phyloP scores from a whole-genome alignment of 495 filamentous ascomycete species.

The Penicillium antarcticum region DNA sequence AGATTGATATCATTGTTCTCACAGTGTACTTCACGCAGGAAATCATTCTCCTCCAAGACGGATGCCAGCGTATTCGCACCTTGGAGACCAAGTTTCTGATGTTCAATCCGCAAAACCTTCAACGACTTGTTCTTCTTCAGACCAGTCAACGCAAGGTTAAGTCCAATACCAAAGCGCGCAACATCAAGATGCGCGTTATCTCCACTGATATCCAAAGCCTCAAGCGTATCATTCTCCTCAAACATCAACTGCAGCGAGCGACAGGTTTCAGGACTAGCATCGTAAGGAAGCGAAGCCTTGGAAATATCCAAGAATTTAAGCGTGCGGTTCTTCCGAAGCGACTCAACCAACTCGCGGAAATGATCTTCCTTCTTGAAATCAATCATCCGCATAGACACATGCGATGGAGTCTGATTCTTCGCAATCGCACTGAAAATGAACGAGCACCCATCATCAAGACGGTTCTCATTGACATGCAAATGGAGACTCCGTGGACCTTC shows the following conservation, averaged over 20 bases:
- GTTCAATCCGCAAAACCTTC: constrained; percentile 72
- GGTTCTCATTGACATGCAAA: constrained; percentile 77
- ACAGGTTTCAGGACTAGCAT: constrained; percentile 71
- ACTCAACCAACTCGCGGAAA: constrained; percentile 70
- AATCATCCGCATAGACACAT: constrained; percentile 78
- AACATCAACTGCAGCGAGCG: constrained; percentile 72
- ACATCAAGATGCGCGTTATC: constrained; percentile 87
- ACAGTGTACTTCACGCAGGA: constrained; percentile 67
- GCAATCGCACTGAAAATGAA: constrained; percentile 67
- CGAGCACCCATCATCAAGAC: constrained; percentile 68
- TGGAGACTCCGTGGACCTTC: constrained; percentile 62
- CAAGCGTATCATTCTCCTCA: constrained; percentile 70
- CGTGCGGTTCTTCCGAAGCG: constrained; percentile 69
- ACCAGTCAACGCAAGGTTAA: constrained; percentile 73
- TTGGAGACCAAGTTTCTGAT: constrained; percentile 60
- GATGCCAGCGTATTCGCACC: constrained; percentile 75
- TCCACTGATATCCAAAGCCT: constrained; percentile 81
- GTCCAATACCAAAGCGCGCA: constrained; percentile 75
- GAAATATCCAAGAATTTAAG: constrained; percentile 82
- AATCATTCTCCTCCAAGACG: constrained; percentile 65
- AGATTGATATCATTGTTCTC: constrained; percentile 78
- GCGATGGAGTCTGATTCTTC: constrained; percentile 60
- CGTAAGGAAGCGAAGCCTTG: constrained; percentile 78
- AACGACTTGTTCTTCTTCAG: constrained; percentile 73
- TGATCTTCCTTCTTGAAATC: constrained; percentile 76